Percentiles rank a stretch among this genome's conserved stretches.
Evolutionary conservation across 140 eudicot species (phyloP).

Genomic region (Bidens hawaiensis): DNA sequence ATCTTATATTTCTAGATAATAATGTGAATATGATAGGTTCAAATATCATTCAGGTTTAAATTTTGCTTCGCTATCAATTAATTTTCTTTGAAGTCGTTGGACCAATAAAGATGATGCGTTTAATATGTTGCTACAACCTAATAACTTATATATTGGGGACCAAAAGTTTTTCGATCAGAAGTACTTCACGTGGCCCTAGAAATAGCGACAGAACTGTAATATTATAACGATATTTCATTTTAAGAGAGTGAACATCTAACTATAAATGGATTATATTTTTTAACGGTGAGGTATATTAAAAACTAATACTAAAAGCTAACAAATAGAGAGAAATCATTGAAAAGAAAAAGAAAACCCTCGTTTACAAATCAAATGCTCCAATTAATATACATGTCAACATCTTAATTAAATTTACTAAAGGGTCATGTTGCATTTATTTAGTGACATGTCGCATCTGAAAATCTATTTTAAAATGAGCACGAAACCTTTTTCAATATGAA

Average conservation of each 20-base stretch:
- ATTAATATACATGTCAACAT: neutral
- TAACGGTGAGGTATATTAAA: too few species aligned
- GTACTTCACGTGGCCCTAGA: neutral
- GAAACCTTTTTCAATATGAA: neutral
- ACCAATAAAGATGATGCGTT: neutral
- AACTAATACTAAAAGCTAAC: too few species aligned
- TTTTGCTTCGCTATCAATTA: neutral
- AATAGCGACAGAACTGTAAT: too few species aligned
- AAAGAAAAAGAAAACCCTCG: too few species aligned
- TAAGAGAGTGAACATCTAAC: too few species aligned
- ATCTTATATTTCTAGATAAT: too few species aligned
- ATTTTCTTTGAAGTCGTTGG: neutral
- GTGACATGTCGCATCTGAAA: neutral
- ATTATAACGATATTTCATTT: too few species aligned
- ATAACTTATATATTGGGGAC: neutral
- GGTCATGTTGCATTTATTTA: neutral
- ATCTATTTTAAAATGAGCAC: neutral
- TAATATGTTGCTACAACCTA: neutral
- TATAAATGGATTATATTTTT: neutral
- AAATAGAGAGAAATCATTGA: too few species aligned
- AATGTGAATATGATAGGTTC: neutral
- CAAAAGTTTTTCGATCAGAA: neutral
- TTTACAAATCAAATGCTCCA: slow-evolving; percentile 25
- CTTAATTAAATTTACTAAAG: neutral
- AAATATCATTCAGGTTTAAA: too few species aligned